phyloP scores from a whole-genome alignment of 306 rosid species.

The Rosa lucieae region DNA sequence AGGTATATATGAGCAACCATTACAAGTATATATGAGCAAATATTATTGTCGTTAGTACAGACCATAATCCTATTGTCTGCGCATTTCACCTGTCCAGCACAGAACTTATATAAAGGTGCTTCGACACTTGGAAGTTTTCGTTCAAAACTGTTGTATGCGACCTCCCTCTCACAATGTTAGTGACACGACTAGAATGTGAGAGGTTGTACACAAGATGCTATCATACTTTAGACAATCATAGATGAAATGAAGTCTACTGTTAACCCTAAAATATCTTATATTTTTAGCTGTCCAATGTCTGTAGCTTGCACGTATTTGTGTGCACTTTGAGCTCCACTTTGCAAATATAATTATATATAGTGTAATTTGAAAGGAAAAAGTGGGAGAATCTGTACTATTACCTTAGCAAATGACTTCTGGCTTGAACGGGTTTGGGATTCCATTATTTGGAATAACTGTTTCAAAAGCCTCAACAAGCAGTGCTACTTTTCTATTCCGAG shows the following conservation, averaged over 20 bases:
- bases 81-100: not conserved
- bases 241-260: not conserved
- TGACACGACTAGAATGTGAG: not conserved
- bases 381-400: constrained; percentile 22
- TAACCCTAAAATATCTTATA: not conserved
- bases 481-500: constrained; percentile 78
- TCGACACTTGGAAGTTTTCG: not conserved
- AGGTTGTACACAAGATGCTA: not conserved
- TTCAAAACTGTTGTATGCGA: not conserved
- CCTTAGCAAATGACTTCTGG: constrained; percentile 34
- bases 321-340: not conserved
- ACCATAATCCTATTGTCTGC: not conserved
- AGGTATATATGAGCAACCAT: not conserved
- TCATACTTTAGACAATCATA: not conserved
- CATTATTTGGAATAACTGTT: constrained; percentile 65
- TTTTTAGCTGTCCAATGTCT: not conserved
- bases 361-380: constrained; percentile 1
- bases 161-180: not conserved
- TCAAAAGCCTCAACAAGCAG: constrained; percentile 94
- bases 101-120: not conserved
- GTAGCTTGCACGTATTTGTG: not conserved
- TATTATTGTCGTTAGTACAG: not conserved
- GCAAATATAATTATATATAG: not conserved
- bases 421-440: constrained; percentile 39
- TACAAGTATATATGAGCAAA: not conserved